A percentile compares a stretch with the other conserved stretches of the same genome.
phyloP scores from a whole-genome alignment of 805 yeast species.

The Spathaspora gorwiae region DNA sequence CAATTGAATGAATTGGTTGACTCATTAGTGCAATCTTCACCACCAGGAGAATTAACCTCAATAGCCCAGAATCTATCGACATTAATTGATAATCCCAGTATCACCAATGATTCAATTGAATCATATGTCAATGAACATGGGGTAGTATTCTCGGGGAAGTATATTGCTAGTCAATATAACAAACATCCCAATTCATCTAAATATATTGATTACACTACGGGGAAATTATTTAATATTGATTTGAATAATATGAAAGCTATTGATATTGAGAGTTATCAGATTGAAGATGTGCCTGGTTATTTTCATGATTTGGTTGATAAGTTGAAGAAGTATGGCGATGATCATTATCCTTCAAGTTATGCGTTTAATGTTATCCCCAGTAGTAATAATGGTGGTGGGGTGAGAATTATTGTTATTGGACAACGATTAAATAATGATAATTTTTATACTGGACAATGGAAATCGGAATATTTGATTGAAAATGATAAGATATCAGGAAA shows the following conservation, averaged over 20 bases:
- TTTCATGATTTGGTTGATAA: constrained; percentile 24
- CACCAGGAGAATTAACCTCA: constrained; percentile 35
- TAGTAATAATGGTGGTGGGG: constrained; percentile 16
- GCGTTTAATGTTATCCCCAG: constrained; percentile 42
- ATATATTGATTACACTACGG: constrained; percentile 47
- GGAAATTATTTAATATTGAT: constrained; percentile 55
- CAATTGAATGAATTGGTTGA: constrained; percentile 23
- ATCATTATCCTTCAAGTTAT: constrained; percentile 60
- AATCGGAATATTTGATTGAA: constrained; percentile 47
- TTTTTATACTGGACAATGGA: constrained; percentile 90
- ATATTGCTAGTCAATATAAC: constrained; percentile 30
- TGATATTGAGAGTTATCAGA: constrained; percentile 45
- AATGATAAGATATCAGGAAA: constrained; percentile 43
- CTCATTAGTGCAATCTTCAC: constrained; percentile 29
- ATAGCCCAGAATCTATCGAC: constrained; percentile 21
- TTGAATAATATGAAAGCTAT: constrained; percentile 44
- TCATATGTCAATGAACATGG: constrained; percentile 24
- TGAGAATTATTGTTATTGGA: constrained; percentile 60
- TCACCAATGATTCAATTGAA: constrained; percentile 26
- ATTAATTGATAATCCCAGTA: constrained; percentile 16
- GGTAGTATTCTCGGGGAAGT: constrained; percentile 23
- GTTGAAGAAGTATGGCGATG: constrained; percentile 50
- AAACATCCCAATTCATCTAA: constrained; percentile 37
- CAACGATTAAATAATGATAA: constrained; percentile 69
- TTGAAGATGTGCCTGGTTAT: constrained; percentile 20